A percentile compares a stretch with the other conserved stretches of the same genome.
These are phyloP conservation scores for Calocybe cyanea DNA, from an alignment of 768 basidiomycete species.

Conservation along the genomic window DNA sequence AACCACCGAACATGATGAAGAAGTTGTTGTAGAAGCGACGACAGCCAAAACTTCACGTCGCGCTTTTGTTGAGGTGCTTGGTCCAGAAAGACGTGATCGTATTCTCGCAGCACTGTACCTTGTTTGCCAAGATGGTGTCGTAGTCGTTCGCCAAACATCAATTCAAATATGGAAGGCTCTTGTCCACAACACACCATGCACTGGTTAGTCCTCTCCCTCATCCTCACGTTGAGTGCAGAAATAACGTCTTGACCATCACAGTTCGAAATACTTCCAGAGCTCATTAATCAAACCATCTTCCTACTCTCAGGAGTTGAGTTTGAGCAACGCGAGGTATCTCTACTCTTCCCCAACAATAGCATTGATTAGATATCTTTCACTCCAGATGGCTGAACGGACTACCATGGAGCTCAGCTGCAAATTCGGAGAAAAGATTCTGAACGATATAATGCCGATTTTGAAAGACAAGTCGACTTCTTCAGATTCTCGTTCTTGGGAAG, in stretches of 20 bases:
- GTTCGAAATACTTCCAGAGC: constrained; percentile 88
- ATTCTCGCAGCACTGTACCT: constrained; percentile 89
- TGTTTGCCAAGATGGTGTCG: constrained; percentile 90
- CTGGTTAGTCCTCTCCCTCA: constrained; percentile 48
- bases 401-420: constrained; percentile 89
- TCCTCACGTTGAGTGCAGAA: background rate
- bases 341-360: too few species aligned
- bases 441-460: constrained; percentile 78
- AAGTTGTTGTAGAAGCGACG: constrained; percentile 56
- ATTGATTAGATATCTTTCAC: constrained; percentile 3
- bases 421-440: constrained; percentile 88
- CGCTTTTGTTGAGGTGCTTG: constrained; percentile 84
- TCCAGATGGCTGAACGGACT: constrained; percentile 86
- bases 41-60: constrained; percentile 78
- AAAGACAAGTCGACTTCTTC: constrained; percentile 60
- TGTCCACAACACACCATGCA: constrained; percentile 90
- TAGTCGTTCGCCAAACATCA: constrained; percentile 83
- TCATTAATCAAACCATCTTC: constrained; percentile 73
- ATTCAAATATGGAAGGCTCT: constrained; percentile 98
- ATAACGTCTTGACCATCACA: constrained; percentile 22
- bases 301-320: constrained; percentile 74
- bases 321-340: constrained; percentile 84
- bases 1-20: constrained; percentile 71
- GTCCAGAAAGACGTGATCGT: constrained; percentile 83
- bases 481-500: constrained; percentile 68